Base-by-base conservation (phyloP, 441 rosid genomes). In the Biscutella laevigata region DNA sequence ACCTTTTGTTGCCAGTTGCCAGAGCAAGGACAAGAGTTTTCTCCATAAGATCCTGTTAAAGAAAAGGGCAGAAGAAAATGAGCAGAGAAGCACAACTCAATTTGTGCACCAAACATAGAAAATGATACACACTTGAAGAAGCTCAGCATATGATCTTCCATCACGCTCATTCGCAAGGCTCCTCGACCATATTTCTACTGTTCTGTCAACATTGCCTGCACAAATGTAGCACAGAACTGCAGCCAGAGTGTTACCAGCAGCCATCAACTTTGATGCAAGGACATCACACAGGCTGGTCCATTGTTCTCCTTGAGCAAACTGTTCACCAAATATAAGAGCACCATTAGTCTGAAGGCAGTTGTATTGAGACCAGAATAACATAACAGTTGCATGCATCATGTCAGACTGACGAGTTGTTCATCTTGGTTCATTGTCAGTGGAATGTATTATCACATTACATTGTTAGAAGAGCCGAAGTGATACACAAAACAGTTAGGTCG, bases 181-280 rank as follows among this genome's bases (percentile, higher is more conserved):
- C 77, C 85, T 85, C 5, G 99, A 94, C 99, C 98, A 94, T 55
- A 94, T 88, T 70, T 90, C 98, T 56, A 94, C 94, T 42, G 98
- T 86, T 66, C 86, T 90, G 71, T 90, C 95, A 61, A 94, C 84
- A 71, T 94, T 94, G 47, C 95, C 95, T 2, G 95, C 98, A 47
- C 98, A 90, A 32, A 90, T 94, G 73, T 76, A 94, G 70, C 99
- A 94, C 6, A 90, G 82, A 39, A 95, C 85, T 40, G 99, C 99
- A 2, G 98, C 85, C 71, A 85, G 62, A 58, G 88, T 82, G 74
- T 77, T 74, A 59, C 86, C 91, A 45, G 82, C 75, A 33, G 61
- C 82, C 89, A 85, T 71, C 53, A 94, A 77, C 64, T 78, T 94
- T 48, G 92, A 71, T 58, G 94, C 97, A 56, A 94, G 94, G 5